A percentile compares a stretch with the other conserved stretches of the same genome.
Evolutionary conservation across 345 rosid genomes (phyloP).

Genomic region (Rhizophora mangle): DNA sequence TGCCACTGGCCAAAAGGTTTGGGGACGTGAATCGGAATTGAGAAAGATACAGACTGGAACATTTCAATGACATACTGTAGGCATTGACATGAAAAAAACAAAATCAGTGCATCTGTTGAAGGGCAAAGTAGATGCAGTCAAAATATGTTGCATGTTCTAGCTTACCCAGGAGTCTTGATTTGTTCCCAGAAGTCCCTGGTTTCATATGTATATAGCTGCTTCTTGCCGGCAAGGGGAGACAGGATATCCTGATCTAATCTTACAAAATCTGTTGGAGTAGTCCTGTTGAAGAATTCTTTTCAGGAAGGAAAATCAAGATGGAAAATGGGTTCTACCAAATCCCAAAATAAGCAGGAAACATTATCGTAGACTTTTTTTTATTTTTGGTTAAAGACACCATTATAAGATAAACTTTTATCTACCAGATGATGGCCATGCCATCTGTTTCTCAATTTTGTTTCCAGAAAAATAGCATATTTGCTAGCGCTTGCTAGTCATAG

Average conservation of each 20-base stretch:
- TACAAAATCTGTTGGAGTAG: constrained; percentile 50
- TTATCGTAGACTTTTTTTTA: too few species aligned
- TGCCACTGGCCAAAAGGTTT: constrained; percentile 71
- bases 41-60: constrained; percentile 77
- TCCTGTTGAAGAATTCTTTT: constrained; percentile 25
- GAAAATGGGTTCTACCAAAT: constrained; percentile 2
- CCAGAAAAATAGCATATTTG: too few species aligned
- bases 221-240: constrained; percentile 90
- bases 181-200: constrained; percentile 86
- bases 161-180: constrained; percentile 84
- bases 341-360: neutral
- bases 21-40: constrained; percentile 74
- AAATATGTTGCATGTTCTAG: neutral
- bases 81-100: neutral
- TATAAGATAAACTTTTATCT: too few species aligned
- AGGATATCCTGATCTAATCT: constrained; percentile 89
- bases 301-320: constrained; percentile 11
- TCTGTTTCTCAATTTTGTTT: too few species aligned
- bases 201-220: constrained; percentile 70
- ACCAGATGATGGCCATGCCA: too few species aligned
- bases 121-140: neutral
- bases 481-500: neutral
- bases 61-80: constrained; percentile 86
- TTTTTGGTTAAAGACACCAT: too few species aligned
- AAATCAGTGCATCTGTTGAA: constrained; percentile 6